A percentile compares a stretch with the other conserved stretches of the same genome.
phyloP scores from a whole-genome alignment of 306 rosid genomes.

The Albizia julibrissin region DNA sequence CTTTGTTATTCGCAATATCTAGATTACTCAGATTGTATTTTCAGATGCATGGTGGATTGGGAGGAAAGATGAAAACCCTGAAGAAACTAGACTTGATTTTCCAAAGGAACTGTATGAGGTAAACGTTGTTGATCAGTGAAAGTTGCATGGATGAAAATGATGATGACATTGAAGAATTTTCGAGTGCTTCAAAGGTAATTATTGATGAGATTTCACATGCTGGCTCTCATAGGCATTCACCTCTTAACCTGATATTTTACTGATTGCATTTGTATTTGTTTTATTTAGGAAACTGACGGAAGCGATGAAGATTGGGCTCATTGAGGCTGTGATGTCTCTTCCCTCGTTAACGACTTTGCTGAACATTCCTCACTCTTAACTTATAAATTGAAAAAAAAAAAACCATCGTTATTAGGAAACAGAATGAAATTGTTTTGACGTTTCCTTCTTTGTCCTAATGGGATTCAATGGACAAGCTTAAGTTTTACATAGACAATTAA shows the following conservation, averaged over 20 bases:
- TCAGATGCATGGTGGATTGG: conserved; percentile 1
- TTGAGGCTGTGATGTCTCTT: neutral
- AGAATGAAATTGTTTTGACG: neutral
- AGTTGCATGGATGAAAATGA: neutral
- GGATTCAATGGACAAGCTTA: neutral
- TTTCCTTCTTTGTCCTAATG: neutral
- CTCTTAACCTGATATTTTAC: neutral
- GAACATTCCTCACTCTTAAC: neutral
- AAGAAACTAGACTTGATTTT: conserved; percentile 6
- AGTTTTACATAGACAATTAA: neutral
- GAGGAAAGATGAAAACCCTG: conserved; percentile 8
- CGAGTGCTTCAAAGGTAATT: neutral
- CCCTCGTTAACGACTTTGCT: neutral
- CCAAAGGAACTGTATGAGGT: neutral
- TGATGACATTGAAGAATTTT: conserved; percentile 1
- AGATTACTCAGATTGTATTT: neutral
- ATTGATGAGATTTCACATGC: neutral
- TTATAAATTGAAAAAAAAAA: neutral
- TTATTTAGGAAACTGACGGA: neutral
- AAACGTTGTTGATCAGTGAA: neutral
- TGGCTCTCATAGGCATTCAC: neutral
- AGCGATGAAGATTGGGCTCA: neutral
- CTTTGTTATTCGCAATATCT: neutral
- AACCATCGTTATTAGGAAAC: neutral
- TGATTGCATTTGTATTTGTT: neutral